These are phyloP conservation scores for Polychytrium aggregatum DNA, from an alignment of 192 early-diverging fungal species.

Conservation along the genomic window DNA sequence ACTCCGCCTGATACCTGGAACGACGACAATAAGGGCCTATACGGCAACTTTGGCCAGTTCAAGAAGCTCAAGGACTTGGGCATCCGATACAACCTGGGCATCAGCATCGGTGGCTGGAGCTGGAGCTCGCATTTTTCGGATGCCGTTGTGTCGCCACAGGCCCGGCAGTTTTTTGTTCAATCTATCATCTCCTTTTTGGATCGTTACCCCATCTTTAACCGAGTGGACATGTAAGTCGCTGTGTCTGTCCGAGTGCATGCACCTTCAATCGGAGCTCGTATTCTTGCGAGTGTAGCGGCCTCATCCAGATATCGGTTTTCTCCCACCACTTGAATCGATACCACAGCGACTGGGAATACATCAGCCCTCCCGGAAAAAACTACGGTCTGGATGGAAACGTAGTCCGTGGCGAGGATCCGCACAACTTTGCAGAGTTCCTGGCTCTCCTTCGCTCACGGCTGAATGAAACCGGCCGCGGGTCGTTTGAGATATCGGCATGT, in stretches of 20 bases:
- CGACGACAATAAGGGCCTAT: constrained; percentile 7
- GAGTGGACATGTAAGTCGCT: constrained; percentile 22
- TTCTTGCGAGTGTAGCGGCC: background rate
- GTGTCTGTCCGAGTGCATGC: no score
- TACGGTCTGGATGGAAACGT: constrained; percentile 43
- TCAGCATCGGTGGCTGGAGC: constrained; percentile 41
- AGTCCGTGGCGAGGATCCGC: constrained; percentile 56
- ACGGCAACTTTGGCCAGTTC: constrained; percentile 41
- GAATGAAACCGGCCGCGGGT: constrained; percentile 34
- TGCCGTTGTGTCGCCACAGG: constrained; percentile 16
- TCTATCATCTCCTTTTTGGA: constrained; percentile 17
- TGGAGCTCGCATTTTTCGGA: constrained; percentile 33
- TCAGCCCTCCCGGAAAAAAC: constrained; percentile 24
- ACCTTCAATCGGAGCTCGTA: no score
- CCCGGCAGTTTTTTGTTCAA: constrained; percentile 22
- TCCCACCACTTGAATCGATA: background rate
- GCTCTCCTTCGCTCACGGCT: constrained; percentile 57
- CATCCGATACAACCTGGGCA: constrained; percentile 27
- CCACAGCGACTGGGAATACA: constrained; percentile 42
- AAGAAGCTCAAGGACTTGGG: constrained; percentile 33
- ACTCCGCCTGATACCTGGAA: constrained; percentile 26
- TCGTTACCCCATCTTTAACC: constrained; percentile 27
- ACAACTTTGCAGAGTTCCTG: constrained; percentile 69
- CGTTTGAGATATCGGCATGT: constrained; percentile 33
- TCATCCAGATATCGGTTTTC: background rate